Evolutionary conservation across 805 yeast genomes (phyloP).

Genomic region (Candida tammaniensis): DNA sequence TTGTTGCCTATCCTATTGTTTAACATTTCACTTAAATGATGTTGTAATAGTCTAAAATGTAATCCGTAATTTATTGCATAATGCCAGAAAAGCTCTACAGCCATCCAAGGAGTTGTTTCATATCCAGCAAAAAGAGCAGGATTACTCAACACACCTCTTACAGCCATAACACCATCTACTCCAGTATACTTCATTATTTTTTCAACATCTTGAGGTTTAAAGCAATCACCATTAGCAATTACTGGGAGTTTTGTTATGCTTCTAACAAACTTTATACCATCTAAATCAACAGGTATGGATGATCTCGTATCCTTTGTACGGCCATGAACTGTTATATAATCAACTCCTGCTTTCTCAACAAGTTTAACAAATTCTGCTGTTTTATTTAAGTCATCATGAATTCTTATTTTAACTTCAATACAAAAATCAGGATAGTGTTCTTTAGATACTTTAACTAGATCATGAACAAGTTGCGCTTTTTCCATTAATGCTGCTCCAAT

Average conservation of each 20-base stretch:
- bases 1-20: constrained; percentile 44
- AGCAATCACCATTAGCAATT: constrained; percentile 98
- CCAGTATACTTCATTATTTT: constrained; percentile 64
- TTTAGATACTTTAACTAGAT: constrained; percentile 84
- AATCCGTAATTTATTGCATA: constrained; percentile 75
- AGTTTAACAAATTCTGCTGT: constrained; percentile 69
- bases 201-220: constrained; percentile 59
- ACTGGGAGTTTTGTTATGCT: constrained; percentile 66
- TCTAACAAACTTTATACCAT: constrained; percentile 70
- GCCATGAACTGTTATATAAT: constrained; percentile 92
- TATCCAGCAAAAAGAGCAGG: constrained; percentile 86
- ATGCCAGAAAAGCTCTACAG: constrained; percentile 81
- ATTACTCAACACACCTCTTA: constrained; percentile 78
- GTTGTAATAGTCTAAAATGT: constrained; percentile 81
- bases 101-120: constrained; percentile 82
- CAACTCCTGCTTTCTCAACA: constrained; percentile 87
- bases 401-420: constrained; percentile 88
- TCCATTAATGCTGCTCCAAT: constrained; percentile 95
- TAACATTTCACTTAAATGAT: constrained; percentile 86
- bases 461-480: constrained; percentile 73
- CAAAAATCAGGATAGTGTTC: constrained; percentile 72
- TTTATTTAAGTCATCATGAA: constrained; percentile 71
- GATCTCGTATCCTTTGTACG: constrained; percentile 83
- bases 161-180: constrained; percentile 95
- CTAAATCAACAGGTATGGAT: constrained; percentile 76